phyloP scores from a whole-genome alignment of 2,329 filamentous ascomycete species.

The Arthroderma sp. region DNA sequence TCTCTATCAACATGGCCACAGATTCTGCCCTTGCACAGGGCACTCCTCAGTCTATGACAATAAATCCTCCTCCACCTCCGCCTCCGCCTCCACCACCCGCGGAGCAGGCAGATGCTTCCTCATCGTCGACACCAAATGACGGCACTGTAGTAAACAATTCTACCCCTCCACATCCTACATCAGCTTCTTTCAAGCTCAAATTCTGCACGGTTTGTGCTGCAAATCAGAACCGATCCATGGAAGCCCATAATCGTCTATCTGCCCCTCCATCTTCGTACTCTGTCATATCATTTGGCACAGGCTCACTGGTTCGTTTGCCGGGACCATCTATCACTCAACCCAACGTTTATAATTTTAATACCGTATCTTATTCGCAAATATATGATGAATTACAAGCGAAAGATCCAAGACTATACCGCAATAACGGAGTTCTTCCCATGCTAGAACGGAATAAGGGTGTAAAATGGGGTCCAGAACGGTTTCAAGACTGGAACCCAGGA shows the following conservation, averaged over 20 bases:
- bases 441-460: slow-evolving; percentile 79
- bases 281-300: slow-evolving; percentile 96
- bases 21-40: slow-evolving; percentile 42
- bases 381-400: slow-evolving; percentile 81
- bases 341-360: slow-evolving; percentile 97
- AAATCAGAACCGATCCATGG: slow-evolving; percentile 99
- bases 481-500: slow-evolving; percentile 93
- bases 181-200: slow-evolving; percentile 61
- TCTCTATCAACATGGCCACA: slow-evolving; percentile 32
- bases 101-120: slow-evolving; percentile 20
- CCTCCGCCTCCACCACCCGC: slow-evolving; percentile 35
- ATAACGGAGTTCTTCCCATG: slow-evolving; percentile 93
- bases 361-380: slow-evolving; percentile 88
- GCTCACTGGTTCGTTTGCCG: slow-evolving; percentile 82
- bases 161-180: slow-evolving; percentile 28
- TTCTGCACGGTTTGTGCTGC: slow-evolving; percentile 62
- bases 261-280: slow-evolving; percentile 73
- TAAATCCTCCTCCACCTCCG: slow-evolving; percentile 39
- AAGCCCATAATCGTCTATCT: slow-evolving; percentile 89
- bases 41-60: slow-evolving; percentile 31
- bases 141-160: slow-evolving; percentile 13
- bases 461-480: slow-evolving; percentile 92
- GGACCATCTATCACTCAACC: slow-evolving; percentile 84
- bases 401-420: slow-evolving; percentile 73
- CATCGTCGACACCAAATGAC: slow-evolving; percentile 14